A percentile compares a stretch with the other conserved stretches of the same genome.
Evolutionary conservation across 495 filamentous ascomycete species (phyloP).

Genomic region (Penicillium pancosmium): DNA sequence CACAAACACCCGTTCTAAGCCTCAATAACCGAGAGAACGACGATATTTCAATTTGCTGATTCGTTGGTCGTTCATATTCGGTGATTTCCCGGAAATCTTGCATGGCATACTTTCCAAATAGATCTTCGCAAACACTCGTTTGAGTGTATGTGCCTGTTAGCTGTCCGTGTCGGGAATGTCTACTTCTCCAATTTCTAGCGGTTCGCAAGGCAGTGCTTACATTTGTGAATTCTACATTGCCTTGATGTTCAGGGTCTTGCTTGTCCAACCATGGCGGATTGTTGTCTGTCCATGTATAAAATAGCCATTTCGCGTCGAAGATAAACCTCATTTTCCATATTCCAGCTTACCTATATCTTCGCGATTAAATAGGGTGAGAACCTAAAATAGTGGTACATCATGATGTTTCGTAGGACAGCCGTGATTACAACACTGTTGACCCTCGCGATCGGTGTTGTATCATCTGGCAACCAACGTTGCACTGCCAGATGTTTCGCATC

Average conservation of each 20-base stretch:
- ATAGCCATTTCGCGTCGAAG: background rate
- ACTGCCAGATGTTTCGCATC: conserved; percentile 4
- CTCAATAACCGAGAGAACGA: background rate
- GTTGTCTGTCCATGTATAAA: background rate
- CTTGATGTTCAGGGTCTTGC: too few relatives aligned
- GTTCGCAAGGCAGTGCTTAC: too few relatives aligned
- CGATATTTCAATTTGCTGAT: too few relatives aligned
- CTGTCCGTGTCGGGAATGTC: too few relatives aligned
- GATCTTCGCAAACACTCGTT: too few relatives aligned
- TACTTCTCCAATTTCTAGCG: too few relatives aligned
- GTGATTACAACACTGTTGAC: background rate
- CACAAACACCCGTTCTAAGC: background rate
- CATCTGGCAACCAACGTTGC: background rate
- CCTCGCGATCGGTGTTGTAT: background rate
- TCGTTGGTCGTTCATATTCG: background rate
- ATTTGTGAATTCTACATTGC: too few relatives aligned
- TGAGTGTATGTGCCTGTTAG: too few relatives aligned
- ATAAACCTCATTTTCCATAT: background rate
- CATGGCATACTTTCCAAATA: background rate
- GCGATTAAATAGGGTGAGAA: background rate
- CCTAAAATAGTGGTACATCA: background rate
- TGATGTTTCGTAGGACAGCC: background rate
- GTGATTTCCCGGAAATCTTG: background rate
- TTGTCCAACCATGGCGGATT: background rate
- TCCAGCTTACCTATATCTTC: background rate